Percentiles rank a stretch among this genome's conserved stretches.
phyloP scores from a whole-genome alignment of 306 rosid genomes.

The Quercus bicolor region DNA sequence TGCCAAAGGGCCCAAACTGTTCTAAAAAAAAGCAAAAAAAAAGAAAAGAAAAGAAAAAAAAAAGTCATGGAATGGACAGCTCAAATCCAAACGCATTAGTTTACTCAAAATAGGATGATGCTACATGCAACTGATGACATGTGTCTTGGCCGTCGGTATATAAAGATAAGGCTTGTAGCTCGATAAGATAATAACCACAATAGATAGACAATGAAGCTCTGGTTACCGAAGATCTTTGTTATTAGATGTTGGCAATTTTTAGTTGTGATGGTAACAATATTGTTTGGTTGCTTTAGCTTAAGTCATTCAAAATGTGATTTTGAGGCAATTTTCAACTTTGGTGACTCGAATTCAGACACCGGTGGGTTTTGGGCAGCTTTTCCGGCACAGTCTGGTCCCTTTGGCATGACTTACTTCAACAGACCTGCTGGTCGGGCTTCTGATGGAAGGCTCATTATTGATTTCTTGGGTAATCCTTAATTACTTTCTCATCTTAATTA shows the following conservation, averaged over 20 bases:
- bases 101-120: too few relatives aligned
- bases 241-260: conserved; percentile 1
- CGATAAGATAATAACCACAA: neutral
- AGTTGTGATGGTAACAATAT: conserved; percentile 4
- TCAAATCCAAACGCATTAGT: too few relatives aligned
- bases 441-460: conserved; percentile 74
- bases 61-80: too few relatives aligned
- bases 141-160: too few relatives aligned
- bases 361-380: conserved; percentile 71
- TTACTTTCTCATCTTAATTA: neutral
- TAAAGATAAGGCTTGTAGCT: neutral
- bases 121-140: too few relatives aligned
- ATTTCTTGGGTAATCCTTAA: conserved; percentile 64
- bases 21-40: too few relatives aligned
- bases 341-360: conserved; percentile 72
- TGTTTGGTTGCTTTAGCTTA: conserved; percentile 2
- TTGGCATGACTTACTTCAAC: conserved; percentile 64
- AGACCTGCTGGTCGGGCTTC: conserved; percentile 72
- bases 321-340: conserved; percentile 73
- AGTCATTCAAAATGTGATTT: conserved; percentile 41
- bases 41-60: too few relatives aligned
- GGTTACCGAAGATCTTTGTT: neutral
- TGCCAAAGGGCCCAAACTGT: conserved; percentile 56
- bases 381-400: conserved; percentile 59
- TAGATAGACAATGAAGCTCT: neutral